Base-by-base conservation (phyloP, 148 eudicot species). In the Nyssa sinensis region DNA sequence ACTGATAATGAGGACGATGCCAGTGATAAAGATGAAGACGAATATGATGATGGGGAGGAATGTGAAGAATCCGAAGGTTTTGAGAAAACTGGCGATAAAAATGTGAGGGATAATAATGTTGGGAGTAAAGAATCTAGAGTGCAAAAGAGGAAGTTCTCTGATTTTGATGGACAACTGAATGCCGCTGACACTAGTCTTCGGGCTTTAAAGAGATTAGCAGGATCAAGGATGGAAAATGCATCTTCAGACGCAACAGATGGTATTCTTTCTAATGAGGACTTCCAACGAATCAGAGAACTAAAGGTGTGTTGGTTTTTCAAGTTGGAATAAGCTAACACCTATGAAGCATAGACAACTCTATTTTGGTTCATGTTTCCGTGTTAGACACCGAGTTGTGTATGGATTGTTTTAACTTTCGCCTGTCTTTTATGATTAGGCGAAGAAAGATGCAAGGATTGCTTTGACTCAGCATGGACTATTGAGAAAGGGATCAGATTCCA, bases 251-350 rank as follows among this genome's bases (percentile, higher is more conserved):
- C 83, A 14, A 73, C 81, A 37, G 96, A 92, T 86, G 90, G 81
- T 64, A 92, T 95, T 70, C 87, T 89, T 69, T 92, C 99, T 37
- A 91, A 95, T 63, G 99, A 95, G 88, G 94, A 95, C 67, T 91
- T 90, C 86, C 83, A 81, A 65, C 84, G 86, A 74, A 92, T 95
- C 65, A 92, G 77, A 87, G 89, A 84, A 73, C 79, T 90, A 66
- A 87, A 90, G 94, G 99, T 95, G 74, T 34, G 75, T 24, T 69
- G 60, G 39, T 66, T 82, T 31, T 76, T 44, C 27, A 61, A 59
- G 35, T 41, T 58, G 35, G 28, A 67, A 23, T 29, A 55, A 67
- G 28, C 35, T 35, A 21, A 31, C 13, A 28, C 51, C 7, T 57
- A 12, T n/a, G 27, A 58, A 31, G 24, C 65, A 33, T 44, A n/a